Conservation (phyloP, 805 yeast species). For the Metschnikowia dekortorum region DNA sequence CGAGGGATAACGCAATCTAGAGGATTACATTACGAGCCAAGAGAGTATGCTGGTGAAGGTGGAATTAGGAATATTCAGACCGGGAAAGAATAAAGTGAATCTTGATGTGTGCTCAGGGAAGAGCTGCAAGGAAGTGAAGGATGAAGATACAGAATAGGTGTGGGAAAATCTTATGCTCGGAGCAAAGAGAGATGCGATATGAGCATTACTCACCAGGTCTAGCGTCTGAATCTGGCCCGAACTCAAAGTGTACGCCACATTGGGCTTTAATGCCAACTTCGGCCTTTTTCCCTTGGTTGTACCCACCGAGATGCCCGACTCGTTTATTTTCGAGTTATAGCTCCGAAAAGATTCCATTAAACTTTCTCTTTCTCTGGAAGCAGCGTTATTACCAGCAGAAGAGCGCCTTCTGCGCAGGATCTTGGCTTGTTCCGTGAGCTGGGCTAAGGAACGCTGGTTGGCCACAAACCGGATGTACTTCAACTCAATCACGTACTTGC, state of each 20-base stretch:
- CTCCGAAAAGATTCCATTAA: constrained; percentile 9
- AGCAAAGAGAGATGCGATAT: too few species aligned
- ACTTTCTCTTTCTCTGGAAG: constrained; percentile 6
- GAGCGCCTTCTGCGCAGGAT: constrained; percentile 22
- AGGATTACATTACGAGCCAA: too few species aligned
- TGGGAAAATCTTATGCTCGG: too few species aligned
- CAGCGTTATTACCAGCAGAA: constrained; percentile 13
- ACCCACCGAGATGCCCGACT: neutral
- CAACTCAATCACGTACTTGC: constrained; percentile 41
- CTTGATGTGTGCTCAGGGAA: too few species aligned
- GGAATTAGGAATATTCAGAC: too few species aligned
- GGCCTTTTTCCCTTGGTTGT: neutral
- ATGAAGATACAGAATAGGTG: too few species aligned
- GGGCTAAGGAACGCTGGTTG: constrained; percentile 32
- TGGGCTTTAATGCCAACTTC: neutral
- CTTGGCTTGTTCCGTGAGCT: constrained; percentile 30
- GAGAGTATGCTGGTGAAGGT: too few species aligned
- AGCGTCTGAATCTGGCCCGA: neutral
- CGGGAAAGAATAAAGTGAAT: too few species aligned
- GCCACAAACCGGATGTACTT: constrained; percentile 31
- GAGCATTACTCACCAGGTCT: neutral
- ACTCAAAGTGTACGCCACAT: neutral
- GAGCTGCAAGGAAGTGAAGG: too few species aligned
- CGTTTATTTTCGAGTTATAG: constrained; percentile 3
- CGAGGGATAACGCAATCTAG: too few species aligned